Conservation (phyloP, 2,329 filamentous ascomycete genomes). For the Fusarium dlaminii region DNA sequence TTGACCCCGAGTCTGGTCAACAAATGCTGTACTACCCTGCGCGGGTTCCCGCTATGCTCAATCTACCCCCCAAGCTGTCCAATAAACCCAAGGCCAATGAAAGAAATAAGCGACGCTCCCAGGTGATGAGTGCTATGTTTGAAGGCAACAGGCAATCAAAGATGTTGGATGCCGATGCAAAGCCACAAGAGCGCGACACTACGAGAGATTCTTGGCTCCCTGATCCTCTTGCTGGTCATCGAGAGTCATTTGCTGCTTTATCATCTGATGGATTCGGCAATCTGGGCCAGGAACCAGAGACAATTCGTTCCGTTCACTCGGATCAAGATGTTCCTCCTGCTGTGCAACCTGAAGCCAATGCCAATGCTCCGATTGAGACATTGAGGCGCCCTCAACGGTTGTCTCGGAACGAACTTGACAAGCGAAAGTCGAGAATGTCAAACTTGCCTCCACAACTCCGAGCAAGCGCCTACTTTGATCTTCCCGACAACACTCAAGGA, state of each 20-base stretch:
- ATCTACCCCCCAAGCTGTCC: constrained; percentile 87
- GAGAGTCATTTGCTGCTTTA: constrained; percentile 48
- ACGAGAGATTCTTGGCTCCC: constrained; percentile 55
- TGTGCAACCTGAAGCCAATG: constrained; percentile 27
- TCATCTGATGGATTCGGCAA: constrained; percentile 41
- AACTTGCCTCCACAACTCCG: constrained; percentile 82
- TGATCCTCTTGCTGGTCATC: constrained; percentile 55
- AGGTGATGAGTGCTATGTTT: constrained; percentile 72
- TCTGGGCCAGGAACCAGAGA: constrained; percentile 29
- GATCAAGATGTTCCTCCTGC: constrained; percentile 13
- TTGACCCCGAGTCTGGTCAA: constrained; percentile 73
- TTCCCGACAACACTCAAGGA: constrained; percentile 61
- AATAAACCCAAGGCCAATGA: constrained; percentile 72
- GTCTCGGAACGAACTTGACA: constrained; percentile 45
- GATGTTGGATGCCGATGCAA: constrained; percentile 10
- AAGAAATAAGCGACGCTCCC: constrained; percentile 76
- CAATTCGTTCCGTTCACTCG: constrained; percentile 29
- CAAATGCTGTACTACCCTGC: constrained; percentile 96
- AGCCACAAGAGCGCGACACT: constrained; percentile 25
- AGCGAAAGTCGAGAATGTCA: constrained; percentile 49
- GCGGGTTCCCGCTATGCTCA: constrained; percentile 91
- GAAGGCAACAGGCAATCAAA: constrained; percentile 42
- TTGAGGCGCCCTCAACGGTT: constrained; percentile 49
- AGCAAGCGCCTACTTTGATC: constrained; percentile 91
- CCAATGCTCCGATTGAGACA: constrained; percentile 32